Conservation (phyloP, 2,329 filamentous ascomycete genomes). For the Didymellaceae sp. region DNA sequence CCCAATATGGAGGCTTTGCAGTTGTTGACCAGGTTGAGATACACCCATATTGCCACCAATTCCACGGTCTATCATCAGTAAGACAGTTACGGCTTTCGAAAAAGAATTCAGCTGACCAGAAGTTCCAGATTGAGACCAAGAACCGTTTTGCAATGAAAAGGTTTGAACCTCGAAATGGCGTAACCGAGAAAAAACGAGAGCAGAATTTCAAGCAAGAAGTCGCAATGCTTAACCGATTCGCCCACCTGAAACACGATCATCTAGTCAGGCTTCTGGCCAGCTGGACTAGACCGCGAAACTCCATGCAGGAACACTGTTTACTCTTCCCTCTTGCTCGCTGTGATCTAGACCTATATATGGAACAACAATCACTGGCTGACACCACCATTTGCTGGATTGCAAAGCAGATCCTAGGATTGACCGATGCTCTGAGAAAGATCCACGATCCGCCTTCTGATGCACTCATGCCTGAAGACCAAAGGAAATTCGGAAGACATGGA, state of each 20-base stretch:
- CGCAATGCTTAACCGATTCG: constrained; percentile 13
- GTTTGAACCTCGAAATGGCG: neutral
- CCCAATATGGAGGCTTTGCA: neutral
- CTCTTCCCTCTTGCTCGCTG: constrained; percentile 21
- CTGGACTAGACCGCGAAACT: constrained; percentile 3
- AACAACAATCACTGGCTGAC: neutral
- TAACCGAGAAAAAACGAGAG: neutral
- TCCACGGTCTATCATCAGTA: neutral
- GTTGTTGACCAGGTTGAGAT: neutral
- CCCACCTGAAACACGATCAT: constrained; percentile 14
- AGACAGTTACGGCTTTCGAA: neutral
- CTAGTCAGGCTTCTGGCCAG: constrained; percentile 23
- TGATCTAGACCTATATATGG: constrained; percentile 20
- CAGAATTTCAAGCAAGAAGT: constrained; percentile 9
- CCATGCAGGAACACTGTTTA: neutral
- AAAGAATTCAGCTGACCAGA: too few relatives aligned
- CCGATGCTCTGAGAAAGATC: constrained; percentile 13
- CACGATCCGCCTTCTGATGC: constrained; percentile 12
- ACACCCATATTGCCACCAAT: neutral
- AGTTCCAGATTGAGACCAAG: neutral
- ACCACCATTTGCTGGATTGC: constrained; percentile 13
- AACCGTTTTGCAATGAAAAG: neutral
- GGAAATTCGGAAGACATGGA: constrained; percentile 8
- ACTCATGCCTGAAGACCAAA: neutral
- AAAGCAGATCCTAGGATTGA: constrained; percentile 20